Percentiles rank a stretch among this genome's conserved stretches.
phyloP scores from a whole-genome alignment of 371 early-diverging fungal genomes.

The Mucor saturninus region DNA sequence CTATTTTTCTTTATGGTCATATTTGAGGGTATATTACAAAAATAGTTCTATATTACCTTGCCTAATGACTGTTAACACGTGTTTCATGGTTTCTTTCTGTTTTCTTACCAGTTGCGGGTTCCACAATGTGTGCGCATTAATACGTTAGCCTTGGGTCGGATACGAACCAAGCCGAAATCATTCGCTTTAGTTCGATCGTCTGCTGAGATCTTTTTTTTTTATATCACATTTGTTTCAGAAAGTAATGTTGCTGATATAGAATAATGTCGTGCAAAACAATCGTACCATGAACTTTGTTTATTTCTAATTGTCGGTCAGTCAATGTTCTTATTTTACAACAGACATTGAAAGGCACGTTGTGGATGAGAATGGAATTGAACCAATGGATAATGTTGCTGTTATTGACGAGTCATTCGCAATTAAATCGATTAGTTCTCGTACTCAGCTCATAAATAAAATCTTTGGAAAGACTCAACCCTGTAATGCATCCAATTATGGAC shows the following conservation, averaged over 20 bases:
- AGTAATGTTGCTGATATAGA: too few relatives aligned
- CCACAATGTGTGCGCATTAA: slow-evolving; percentile 77
- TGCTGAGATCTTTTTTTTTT: slow-evolving; percentile 49
- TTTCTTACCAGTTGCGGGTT: slow-evolving; percentile 76
- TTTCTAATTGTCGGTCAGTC: too few relatives aligned
- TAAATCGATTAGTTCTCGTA: slow-evolving; percentile 1
- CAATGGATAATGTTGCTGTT: too few relatives aligned
- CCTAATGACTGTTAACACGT: slow-evolving; percentile 6
- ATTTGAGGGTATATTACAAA: neutral
- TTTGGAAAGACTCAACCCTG: slow-evolving; percentile 8
- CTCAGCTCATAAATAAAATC: slow-evolving; percentile 13
- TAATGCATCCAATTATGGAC: slow-evolving; percentile 12
- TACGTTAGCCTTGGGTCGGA: slow-evolving; percentile 69
- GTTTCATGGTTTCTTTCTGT: too few relatives aligned
- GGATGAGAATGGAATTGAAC: too few relatives aligned
- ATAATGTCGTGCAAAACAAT: too few relatives aligned
- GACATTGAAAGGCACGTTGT: too few relatives aligned
- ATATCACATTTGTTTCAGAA: too few relatives aligned
- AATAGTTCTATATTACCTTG: slow-evolving; percentile 14
- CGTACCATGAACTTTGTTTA: too few relatives aligned
- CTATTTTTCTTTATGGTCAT: slow-evolving; percentile 26
- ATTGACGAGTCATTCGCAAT: too few relatives aligned
- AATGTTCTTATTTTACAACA: too few relatives aligned
- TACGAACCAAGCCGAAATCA: slow-evolving; percentile 82
- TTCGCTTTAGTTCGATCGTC: slow-evolving; percentile 79